Percentiles rank a stretch among this genome's conserved stretches.
phyloP scores from a whole-genome alignment of 768 basidiomycete species.

The Vishniacozyma victoriae region DNA sequence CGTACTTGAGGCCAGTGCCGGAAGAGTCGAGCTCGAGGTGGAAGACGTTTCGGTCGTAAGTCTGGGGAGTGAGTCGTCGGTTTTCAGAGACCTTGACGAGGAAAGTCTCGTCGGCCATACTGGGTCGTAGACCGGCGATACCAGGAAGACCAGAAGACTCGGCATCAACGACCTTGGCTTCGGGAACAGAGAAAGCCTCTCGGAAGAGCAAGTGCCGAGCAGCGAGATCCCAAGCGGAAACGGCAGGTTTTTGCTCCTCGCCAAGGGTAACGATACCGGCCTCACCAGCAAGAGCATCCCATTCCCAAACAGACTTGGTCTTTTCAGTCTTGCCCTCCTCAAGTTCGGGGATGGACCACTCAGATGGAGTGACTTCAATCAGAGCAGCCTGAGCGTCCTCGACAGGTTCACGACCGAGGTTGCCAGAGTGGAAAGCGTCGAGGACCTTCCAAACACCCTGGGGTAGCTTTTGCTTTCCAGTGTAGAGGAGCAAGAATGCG shows the following conservation, averaged over 20 bases:
- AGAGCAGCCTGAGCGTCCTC: conserved; percentile 64
- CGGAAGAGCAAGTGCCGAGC: conserved; percentile 72
- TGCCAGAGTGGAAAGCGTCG: conserved; percentile 44
- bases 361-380: conserved; percentile 54
- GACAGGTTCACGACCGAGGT: conserved; percentile 53
- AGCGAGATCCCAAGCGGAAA: conserved; percentile 56
- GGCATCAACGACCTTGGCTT: conserved; percentile 31
- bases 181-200: conserved; percentile 61
- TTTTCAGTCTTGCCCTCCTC: conserved; percentile 43
- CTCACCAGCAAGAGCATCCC: conserved; percentile 56
- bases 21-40: conserved; percentile 92
- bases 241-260: conserved; percentile 63
- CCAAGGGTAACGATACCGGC: conserved; percentile 58
- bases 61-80: conserved; percentile 83
- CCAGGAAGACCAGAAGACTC: conserved; percentile 44
- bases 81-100: conserved; percentile 91
- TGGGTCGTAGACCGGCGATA: conserved; percentile 73
- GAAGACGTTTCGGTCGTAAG: conserved; percentile 98
- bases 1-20: conserved; percentile 89
- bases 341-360: conserved; percentile 43
- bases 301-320: conserved; percentile 42
- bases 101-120: conserved; percentile 80
- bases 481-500: conserved; percentile 74
- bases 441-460: conserved; percentile 48
- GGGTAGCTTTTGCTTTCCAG: conserved; percentile 49